Base-by-base conservation (phyloP, 176 grass and related monocot genomes). In the Avena sativa region DNA sequence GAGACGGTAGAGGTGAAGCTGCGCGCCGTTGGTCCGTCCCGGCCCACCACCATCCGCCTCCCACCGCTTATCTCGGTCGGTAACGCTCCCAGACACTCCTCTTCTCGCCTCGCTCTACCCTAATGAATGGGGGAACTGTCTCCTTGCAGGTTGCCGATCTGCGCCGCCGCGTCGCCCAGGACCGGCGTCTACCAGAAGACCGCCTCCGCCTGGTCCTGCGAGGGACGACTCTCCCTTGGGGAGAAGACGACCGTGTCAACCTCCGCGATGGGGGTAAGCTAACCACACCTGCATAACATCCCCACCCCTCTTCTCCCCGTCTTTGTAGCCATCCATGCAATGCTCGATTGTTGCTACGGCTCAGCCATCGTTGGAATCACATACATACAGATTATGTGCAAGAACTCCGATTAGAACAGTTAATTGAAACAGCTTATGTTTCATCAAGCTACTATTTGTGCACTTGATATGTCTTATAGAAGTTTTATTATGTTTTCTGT, bases 161-260 rank as follows among this genome's bases (percentile, higher is more conserved):
- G 53, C 86, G 89, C 69, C 79, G 36, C 71, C 71, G 87, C 76
- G 66, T 97, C 32, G 95, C 92, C 14, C 79, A 73, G 58, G 76
- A 83, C 28, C 85, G 89, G 49, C 85, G 70, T 76, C 85, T 97
- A 60, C 82, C 87, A 6, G 80, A 88, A 74, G 92, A 86, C 26
- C 91, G 93, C 12, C 84, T 97, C 78, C 94, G 93, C 81, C 79
- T 97, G 48, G 85, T 97, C 78, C 83, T 95, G 43, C 87, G 79
- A 17, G 95, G 93, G 63, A 89, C 65, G 26, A 93, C 87, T 12
- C 87, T 97, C 60, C 91, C 69, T 14, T 46, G 70, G 53, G 79
- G 93, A 75, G 91, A 93, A 51, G 89, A 91, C 67, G 75, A 64
- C 50, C 76, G 53, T 47, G 80, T 89, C 56, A 81, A 55, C 17